Evolutionary conservation across 257 asterid species (phyloP).

Genomic region (Phtheirospermum japonicum): DNA sequence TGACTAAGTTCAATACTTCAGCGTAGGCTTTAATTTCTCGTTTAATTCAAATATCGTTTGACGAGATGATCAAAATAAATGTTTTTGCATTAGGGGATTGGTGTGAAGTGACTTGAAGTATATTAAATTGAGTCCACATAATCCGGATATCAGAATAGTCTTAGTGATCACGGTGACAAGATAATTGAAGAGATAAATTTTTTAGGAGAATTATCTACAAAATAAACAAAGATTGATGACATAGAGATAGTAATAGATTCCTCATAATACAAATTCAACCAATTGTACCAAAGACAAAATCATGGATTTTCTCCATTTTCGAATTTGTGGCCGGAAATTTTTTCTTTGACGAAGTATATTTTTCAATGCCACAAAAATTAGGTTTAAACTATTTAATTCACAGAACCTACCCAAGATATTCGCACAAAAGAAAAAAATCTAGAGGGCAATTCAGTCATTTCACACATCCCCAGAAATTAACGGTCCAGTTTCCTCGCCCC

Average conservation of each 20-base stretch:
- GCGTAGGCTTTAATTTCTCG: too few species aligned
- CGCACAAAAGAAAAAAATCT: constrained; percentile 32
- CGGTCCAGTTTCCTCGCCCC: constrained; percentile 33
- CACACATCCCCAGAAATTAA: constrained; percentile 3
- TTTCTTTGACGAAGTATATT: neutral
- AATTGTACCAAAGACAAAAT: neutral
- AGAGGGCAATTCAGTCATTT: constrained; percentile 35
- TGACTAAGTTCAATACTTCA: too few species aligned
- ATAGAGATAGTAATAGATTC: constrained; percentile 22
- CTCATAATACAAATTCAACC: constrained; percentile 10
- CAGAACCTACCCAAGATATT: constrained; percentile 27
- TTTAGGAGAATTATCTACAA: neutral
- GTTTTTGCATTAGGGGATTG: too few species aligned
- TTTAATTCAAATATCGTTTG: too few species aligned
- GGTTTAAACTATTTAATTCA: neutral
- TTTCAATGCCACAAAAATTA: constrained; percentile 27
- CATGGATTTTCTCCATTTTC: constrained; percentile 18
- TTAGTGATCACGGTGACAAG: too few species aligned
- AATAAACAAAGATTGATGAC: neutral
- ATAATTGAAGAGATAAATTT: too few species aligned
- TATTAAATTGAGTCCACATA: too few species aligned
- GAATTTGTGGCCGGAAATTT: constrained; percentile 28
- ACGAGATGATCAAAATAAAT: too few species aligned
- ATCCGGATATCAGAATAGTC: too few species aligned
- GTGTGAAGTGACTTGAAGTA: too few species aligned